Evolutionary conservation across 257 asterid genomes (phyloP), one percentile per base, ranked within the genome.

Genomic region (Rhazya stricta): DNA sequence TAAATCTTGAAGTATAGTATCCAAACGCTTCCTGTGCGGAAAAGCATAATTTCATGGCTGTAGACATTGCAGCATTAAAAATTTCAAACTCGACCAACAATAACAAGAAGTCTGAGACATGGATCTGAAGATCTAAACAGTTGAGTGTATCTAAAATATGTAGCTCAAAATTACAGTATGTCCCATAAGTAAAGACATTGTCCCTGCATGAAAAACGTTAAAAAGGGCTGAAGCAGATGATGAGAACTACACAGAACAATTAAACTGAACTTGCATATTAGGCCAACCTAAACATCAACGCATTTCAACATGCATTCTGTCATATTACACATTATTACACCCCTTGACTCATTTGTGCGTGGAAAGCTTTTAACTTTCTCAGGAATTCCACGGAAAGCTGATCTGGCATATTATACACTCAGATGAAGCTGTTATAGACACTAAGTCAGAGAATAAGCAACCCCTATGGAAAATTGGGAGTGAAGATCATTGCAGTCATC

Each of bases 1-100:
- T 83, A 94, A 85, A 88, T 92, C 97, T 78, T 92, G 97, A 75
- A 89, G 95, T 67, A 89, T 85, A 37, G 85, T 83, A 87, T 92
- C 97, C 79, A 88, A 84, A 43, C 97, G 97, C 81, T 91, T 94
- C 90, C 97, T 94, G 92, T 42, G 76, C 60, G 73, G 25, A 79
- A 78, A 71, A 41, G 66, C 30, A 56, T 57, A 58, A 68, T 32
- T 13, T 51, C 63, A 71, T 66, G n/a, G 13, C 37, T 67, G 21
- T 9, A 34, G 6, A 23, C 9, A 46, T 42, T 18, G 48, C 53
- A 61, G 56, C 63, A 60, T 48, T 57, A 11, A 29, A 67, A 29
- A 67, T n/a, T 6, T 27, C 19, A 54, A 56, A 77, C 30, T 68
- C 77, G 54, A 67, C 43, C 39, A 45, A 72, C 53, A 53, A 74